Base-by-base conservation (phyloP, 2,329 filamentous ascomycete genomes). In the Leptographium radiaticola region DNA sequence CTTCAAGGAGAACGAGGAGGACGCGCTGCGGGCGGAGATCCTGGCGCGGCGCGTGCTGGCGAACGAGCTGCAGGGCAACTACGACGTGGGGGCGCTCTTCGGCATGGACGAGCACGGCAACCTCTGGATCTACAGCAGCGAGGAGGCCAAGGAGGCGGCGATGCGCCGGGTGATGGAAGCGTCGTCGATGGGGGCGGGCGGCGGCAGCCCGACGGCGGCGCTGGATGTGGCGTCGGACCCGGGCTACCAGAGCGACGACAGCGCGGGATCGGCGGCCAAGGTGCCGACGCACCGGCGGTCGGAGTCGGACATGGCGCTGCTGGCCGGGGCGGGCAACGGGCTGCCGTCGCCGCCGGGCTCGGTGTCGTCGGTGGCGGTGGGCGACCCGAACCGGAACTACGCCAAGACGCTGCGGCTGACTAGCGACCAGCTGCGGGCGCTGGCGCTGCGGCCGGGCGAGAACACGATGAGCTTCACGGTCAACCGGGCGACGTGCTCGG, bases 41-140 rank as follows among this genome's bases (percentile, higher is more conserved):
- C 78, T 97, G 57, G 93, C 93, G 6, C 81, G 93, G 25, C 93
- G 91, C 66, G 89, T 98, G 51, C 77, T 98, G 13, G 84, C 89
- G 0, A 89, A 98, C 65, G 91, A 97, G 68, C 71, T 97, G 15
- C 87, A 95, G 62, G 93, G 90, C 25, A 89, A 91, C 64, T 96
- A 96, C 67, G 93, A 98, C 65, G 95, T 98, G 62, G 93, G 93
- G 7, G 86, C 91, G 2, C 75, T 98, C 34, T 95, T 98, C 62
- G 93, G 90, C 13, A 91, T 93, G 46, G 93, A 98, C 64, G 89
- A 95, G 64, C 83, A 93, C 56, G 93, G 93, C 8, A 98, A 98
- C 63, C 75, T 98, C n/a, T 97, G 93, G 91, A 97, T 98, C 60
- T 98, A 98, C 71, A 93, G 89, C 70, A 97, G 90, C 62, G 90